phyloP scores from a whole-genome alignment of 1,284 basidiomycete species.

The Malassezia caprae region DNA sequence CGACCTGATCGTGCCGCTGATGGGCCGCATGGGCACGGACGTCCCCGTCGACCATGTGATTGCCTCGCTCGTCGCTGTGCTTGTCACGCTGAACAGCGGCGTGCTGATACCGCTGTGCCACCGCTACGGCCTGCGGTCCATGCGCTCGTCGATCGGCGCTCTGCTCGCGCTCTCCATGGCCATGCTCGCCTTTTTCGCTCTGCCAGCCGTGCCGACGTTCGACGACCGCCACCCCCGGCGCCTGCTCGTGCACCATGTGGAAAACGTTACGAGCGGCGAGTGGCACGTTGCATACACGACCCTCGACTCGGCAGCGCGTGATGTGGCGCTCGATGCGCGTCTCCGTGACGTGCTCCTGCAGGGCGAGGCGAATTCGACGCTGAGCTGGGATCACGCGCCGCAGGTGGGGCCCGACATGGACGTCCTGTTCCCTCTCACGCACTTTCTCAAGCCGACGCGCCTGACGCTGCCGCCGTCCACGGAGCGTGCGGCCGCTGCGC shows the following conservation, averaged over 20 bases:
- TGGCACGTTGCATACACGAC: conserved; percentile 71
- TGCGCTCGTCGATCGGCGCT: conserved; percentile 52
- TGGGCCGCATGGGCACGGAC: conserved; percentile 52
- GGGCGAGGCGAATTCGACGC: conserved; percentile 30
- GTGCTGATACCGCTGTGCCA: conserved; percentile 59
- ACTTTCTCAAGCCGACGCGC: conserved; percentile 71
- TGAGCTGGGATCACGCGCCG: conserved; percentile 35
- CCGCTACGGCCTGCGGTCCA: conserved; percentile 54
- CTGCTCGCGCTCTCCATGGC: conserved; percentile 53
- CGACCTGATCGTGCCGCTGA: conserved; percentile 81
- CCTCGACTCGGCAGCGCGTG: conserved; percentile 72
- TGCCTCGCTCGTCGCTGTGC: conserved; percentile 56
- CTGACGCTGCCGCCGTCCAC: conserved; percentile 55
- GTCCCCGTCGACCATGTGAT: conserved; percentile 72
- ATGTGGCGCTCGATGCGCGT: conserved; percentile 57
- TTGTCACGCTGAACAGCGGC: conserved; percentile 56
- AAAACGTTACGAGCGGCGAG: conserved; percentile 64
- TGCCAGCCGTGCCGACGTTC: conserved; percentile 57
- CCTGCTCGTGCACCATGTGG: conserved; percentile 71
- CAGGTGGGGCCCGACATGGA: conserved; percentile 43
- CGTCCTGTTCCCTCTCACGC: conserved; percentile 59
- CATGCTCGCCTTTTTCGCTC: conserved; percentile 58
- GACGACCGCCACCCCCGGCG: conserved; percentile 79
- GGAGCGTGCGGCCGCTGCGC: background rate
- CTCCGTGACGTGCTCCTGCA: conserved; percentile 58